Conservation (phyloP, 208 protist genomes). For the Acanthamoeba royreba region DNA sequence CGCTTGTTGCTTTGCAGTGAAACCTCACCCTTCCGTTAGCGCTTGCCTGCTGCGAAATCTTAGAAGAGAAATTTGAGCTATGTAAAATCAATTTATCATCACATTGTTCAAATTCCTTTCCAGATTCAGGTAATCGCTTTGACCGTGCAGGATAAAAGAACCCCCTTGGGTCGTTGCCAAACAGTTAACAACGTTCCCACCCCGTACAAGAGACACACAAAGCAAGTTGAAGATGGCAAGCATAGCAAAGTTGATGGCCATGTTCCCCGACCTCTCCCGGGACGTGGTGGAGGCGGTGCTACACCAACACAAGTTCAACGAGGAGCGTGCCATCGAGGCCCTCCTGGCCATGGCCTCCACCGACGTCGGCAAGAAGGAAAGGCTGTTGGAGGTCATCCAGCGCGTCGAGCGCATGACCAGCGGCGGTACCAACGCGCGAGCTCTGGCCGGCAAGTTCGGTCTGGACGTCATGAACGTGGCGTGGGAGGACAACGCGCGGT, state of each 20-base stretch:
- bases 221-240: no score
- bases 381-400: neutral
- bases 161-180: no score
- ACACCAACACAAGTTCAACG: neutral
- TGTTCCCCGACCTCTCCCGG: neutral
- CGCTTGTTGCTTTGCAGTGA: no score
- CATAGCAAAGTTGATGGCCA: neutral
- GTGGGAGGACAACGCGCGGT: slow-evolving; percentile 27
- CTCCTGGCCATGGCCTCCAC: neutral
- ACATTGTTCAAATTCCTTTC: no score
- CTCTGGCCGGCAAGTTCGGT: neutral
- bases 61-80: no score
- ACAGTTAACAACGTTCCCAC: no score
- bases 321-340: neutral
- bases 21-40: neutral
- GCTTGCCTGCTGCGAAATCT: no score
- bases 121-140: no score
- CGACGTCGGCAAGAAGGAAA: neutral
- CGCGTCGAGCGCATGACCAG: neutral
- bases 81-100: no score
- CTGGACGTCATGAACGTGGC: neutral
- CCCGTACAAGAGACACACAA: no score
- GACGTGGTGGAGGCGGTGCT: neutral
- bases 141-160: no score
- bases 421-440: neutral